Base-by-base conservation (phyloP, 345 rosid genomes). In the Dipteronia dyeriana region DNA sequence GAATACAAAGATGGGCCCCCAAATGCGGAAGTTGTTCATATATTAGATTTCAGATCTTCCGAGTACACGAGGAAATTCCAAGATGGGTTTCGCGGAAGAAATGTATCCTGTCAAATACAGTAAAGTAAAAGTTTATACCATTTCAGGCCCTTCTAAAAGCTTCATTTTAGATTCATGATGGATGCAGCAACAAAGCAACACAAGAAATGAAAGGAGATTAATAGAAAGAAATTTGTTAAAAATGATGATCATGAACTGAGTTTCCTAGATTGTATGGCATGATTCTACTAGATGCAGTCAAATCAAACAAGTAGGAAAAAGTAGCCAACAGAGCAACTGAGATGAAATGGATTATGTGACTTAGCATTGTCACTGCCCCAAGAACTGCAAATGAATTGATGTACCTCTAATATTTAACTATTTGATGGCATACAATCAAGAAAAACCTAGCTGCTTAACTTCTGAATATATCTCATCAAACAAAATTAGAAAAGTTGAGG, bases 11-110 rank as follows among this genome's bases (percentile, higher is more conserved):
- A 53, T 53, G 57, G 57, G n/a, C 4, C 7, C 56, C 7, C 56
- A 73, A 23, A 22, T 22, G 47, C 49, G 8, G 63, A 75, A 68
- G 71, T 11, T 13, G 66, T 62, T 84, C 34, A 89, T 22, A 88
- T 85, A 45, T 74, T 88, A 45, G 94, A 84, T 69, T 62, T 86
- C 75, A 64, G 82, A 23, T 85, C 90, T 75, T 81, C 91, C 0
- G 82, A 53, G 31, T 86, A 71, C 79, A 87, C 76, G 4, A 90
- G 80, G 76, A 87, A 74, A 73, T 85, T 87, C 97, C 92, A 87
- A 1, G 87, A 68, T 0, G 90, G 88, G 76, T 91, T 91, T 69
- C 86, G 83, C 0, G 86, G 90, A 72, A 94, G 91, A 87, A 90
- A 92, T 10, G 97, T 92, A 34, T 89, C 97, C 97, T 92, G 90